Evolutionary conservation across 768 basidiomycete genomes (phyloP).

Genomic region (Boletus rufocinnamomeus): DNA sequence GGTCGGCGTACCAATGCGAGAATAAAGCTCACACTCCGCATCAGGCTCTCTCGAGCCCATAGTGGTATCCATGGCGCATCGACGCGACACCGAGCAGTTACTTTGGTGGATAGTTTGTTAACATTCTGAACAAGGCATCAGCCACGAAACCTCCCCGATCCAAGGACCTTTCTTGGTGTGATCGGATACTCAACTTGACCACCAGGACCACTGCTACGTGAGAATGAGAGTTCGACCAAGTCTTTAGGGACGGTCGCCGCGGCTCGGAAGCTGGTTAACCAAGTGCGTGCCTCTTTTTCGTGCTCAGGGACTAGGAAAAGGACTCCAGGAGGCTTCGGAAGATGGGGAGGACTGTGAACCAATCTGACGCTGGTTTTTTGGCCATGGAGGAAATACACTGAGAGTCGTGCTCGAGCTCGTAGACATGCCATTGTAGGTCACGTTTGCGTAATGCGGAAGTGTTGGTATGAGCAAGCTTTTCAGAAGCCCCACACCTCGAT

Average conservation of each 20-base stretch:
- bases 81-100: slow-evolving; percentile 59
- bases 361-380: slow-evolving; percentile 7
- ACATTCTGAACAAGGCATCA: slow-evolving; percentile 59
- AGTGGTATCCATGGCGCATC: slow-evolving; percentile 65
- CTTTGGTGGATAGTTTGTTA: slow-evolving; percentile 89
- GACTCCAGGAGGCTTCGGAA: slow-evolving; percentile 49
- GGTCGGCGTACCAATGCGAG: background rate
- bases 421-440: background rate
- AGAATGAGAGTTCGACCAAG: slow-evolving; percentile 64
- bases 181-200: slow-evolving; percentile 59
- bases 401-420: background rate
- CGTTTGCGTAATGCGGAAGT: background rate
- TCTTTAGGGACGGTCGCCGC: slow-evolving; percentile 46
- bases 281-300: slow-evolving; percentile 52
- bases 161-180: background rate
- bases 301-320: slow-evolving; percentile 37
- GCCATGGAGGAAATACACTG: background rate
- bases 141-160: background rate
- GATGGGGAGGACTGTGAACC: slow-evolving; percentile 33
- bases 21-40: slow-evolving; percentile 45
- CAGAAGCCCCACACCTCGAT: background rate
- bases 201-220: slow-evolving; percentile 82
- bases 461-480: background rate
- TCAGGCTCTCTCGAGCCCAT: slow-evolving; percentile 58
- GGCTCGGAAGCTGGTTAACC: slow-evolving; percentile 53